Evolutionary conservation across 192 early-diverging fungal species (phyloP), one percentile per base, ranked within the genome.

Genomic region (Linnemannia elongata): DNA sequence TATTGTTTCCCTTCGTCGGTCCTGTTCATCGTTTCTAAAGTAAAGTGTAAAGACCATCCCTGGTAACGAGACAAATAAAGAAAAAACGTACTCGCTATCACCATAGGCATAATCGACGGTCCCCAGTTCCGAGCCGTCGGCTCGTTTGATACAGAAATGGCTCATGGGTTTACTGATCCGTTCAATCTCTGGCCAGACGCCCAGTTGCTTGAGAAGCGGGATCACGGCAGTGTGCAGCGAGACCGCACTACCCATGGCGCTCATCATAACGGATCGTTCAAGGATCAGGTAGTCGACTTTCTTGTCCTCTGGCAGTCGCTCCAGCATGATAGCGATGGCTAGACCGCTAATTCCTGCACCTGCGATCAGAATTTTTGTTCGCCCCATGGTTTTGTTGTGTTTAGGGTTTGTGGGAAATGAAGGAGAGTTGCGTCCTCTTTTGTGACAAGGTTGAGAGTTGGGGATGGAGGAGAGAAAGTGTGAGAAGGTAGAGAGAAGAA

Each of bases 131-230:
- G 83, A 85, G 35, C 83, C 83, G 69, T 85, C 83, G 18, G 79
- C 83, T 15, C 78, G 78, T 39, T 85, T 85, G 74, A 85, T 85
- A n/a, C 68, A 72, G 57, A 85, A 85, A n/a, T 85, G 83, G 52
- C 83, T 85, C 83, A 85, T 85, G 44, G 83, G 83, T 27, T 85
- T 85, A 57, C 83, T 80, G 18, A 74, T 66, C 10, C 66, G 70
- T 57, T 85, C 83, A 27, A 85, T 69, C 35, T 85, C 78, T 6
- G 63, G 33, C 83, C 83, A 85, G 69, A 85, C 8, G 33, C 83
- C 83, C 30, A 85, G 54, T 39, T 85, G 83, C 20, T 85, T 85
- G 47, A 85, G 69, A 4, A 85, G 66, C 2, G 83, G 83, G 18
- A 85, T 75, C 20, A 85, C 78, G 27, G 83, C 79, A 22, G 83